These are phyloP conservation scores for Rosa persica DNA, from an alignment of 306 rosid species.

Conservation along the genomic window DNA sequence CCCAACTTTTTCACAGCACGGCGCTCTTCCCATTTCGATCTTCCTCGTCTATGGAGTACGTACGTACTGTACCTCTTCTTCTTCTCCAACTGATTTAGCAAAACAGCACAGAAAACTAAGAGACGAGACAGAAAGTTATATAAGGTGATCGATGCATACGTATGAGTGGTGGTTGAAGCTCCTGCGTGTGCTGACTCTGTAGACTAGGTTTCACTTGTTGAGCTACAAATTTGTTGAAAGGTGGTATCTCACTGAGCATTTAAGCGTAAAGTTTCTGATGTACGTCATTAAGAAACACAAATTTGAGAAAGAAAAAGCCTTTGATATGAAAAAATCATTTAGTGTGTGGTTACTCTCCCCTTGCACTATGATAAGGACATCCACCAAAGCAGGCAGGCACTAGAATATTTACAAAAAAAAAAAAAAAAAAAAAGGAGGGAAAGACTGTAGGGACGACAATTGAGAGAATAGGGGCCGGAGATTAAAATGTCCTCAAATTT, in stretches of 20 bases:
- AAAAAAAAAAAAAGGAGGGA: neutral
- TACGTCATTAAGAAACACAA: neutral
- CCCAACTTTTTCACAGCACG: slow-evolving; percentile 83
- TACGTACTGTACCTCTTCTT: neutral
- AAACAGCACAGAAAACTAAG: neutral
- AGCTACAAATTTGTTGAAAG: neutral
- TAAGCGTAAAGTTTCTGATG: neutral
- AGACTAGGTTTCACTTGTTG: neutral
- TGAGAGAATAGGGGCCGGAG: too few relatives aligned
- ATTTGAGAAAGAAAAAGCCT: neutral
- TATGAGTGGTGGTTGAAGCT: neutral
- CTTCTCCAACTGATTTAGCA: neutral
- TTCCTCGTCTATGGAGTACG: neutral
- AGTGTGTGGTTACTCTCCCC: neutral
- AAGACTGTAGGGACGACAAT: neutral
- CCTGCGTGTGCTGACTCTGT: neutral
- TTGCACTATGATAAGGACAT: neutral
- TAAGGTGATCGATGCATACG: neutral
- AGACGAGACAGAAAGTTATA: neutral
- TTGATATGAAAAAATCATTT: neutral
- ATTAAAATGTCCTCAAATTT: too few relatives aligned
- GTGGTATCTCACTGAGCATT: neutral
- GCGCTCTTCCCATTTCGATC: slow-evolving; percentile 66
- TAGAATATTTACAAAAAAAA: neutral
- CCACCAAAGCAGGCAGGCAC: neutral